phyloP scores from a whole-genome alignment of 805 yeast species.

The Wickerhamomyces silvicola region DNA sequence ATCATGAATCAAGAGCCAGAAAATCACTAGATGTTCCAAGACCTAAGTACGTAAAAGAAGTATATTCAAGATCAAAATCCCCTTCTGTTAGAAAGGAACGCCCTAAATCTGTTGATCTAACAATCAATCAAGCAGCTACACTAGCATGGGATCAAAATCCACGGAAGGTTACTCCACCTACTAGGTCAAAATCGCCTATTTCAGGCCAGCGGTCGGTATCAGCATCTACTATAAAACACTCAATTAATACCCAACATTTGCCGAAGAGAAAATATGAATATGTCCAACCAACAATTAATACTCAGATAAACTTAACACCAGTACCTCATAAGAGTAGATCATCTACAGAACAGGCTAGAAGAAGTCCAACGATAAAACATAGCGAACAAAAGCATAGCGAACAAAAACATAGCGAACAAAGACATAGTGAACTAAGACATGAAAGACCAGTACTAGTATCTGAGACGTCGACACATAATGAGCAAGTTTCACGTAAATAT shows the following conservation, averaged over 20 bases:
- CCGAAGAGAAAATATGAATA: constrained; percentile 16
- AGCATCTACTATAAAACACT: neutral
- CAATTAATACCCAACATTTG: neutral
- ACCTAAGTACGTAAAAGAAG: constrained; percentile 1
- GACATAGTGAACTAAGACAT: neutral
- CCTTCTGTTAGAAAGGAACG: constrained; percentile 9
- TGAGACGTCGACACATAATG: constrained; percentile 5
- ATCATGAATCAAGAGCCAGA: constrained; percentile 1
- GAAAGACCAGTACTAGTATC: constrained; percentile 1
- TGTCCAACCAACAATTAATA: constrained; percentile 20
- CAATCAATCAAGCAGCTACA: constrained; percentile 20
- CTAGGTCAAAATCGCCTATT: constrained; percentile 10
- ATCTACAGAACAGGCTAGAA: neutral
- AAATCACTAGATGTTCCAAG: constrained; percentile 15
- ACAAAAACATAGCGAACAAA: no score
- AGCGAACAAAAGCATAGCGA: constrained; percentile 3
- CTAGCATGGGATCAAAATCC: constrained; percentile 21
- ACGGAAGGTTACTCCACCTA: constrained; percentile 9
- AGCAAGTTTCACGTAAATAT: constrained; percentile 4
- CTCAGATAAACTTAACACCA: constrained; percentile 20
- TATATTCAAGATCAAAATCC: neutral
- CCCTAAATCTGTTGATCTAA: constrained; percentile 20
- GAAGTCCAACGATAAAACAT: no score
- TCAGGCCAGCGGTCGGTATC: no score
- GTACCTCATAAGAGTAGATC: constrained; percentile 1